These are phyloP conservation scores for Penicillium occitanis DNA, from an alignment of 2,329 filamentous ascomycete species.

Conservation along the genomic window DNA sequence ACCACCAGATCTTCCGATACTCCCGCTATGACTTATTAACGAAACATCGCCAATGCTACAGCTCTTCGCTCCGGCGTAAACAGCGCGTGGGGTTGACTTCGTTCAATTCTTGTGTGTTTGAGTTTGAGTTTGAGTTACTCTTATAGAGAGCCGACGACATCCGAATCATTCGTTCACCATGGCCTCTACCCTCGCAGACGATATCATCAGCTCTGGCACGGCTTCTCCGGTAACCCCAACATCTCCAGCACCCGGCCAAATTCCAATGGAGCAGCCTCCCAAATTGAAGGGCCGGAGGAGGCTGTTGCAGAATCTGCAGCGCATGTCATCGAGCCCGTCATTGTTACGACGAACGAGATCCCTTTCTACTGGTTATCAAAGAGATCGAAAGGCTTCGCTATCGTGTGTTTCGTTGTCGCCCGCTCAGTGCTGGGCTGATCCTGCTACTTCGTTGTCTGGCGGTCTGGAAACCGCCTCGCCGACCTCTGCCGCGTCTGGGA, in stretches of 20 bases:
- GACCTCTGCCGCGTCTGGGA: slow-evolving; percentile 48
- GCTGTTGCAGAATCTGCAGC: slow-evolving; percentile 71
- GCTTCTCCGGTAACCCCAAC: slow-evolving; percentile 37
- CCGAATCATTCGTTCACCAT: slow-evolving; percentile 26
- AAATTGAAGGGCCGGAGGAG: slow-evolving; percentile 69
- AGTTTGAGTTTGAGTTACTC: not conserved
- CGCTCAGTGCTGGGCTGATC: slow-evolving; percentile 56
- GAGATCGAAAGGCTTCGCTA: slow-evolving; percentile 60
- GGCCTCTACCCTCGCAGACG: slow-evolving; percentile 32
- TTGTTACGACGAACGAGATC: slow-evolving; percentile 63
- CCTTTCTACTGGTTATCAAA: slow-evolving; percentile 67
- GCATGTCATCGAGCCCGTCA: slow-evolving; percentile 78
- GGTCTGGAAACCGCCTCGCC: slow-evolving; percentile 51
- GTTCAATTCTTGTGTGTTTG: not conserved
- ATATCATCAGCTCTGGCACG: slow-evolving; percentile 33
- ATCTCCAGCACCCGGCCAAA: slow-evolving; percentile 35
- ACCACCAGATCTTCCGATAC: not conserved
- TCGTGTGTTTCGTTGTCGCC: slow-evolving; percentile 64
- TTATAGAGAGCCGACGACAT: not conserved
- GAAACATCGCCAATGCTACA: slow-evolving; percentile 10
- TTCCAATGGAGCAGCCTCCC: slow-evolving; percentile 44
- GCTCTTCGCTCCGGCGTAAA: slow-evolving; percentile 1
- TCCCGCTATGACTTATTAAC: slow-evolving; percentile 10
- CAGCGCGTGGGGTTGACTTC: not conserved
- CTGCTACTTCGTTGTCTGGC: slow-evolving; percentile 56